Evolutionary conservation across 805 yeast genomes (phyloP).

Genomic region (Wickerhamomyces kurtzmanii): DNA sequence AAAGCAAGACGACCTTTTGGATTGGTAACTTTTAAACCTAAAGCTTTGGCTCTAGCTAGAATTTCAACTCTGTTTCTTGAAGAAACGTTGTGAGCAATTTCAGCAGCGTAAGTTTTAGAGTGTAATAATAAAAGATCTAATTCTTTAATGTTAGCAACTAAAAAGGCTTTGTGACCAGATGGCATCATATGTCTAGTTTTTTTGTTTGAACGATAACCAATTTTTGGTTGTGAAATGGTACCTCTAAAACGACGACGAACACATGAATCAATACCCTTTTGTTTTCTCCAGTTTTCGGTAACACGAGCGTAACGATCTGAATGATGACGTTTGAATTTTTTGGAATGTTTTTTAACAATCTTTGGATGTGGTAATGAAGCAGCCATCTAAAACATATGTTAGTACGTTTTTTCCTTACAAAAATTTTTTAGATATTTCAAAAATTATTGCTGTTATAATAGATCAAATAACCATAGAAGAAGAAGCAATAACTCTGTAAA

Average conservation of each 20-base stretch:
- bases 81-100: slow-evolving; percentile 97
- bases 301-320: slow-evolving; percentile 99
- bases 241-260: slow-evolving; percentile 99
- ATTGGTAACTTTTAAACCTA: slow-evolving; percentile 98
- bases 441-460: background rate
- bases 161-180: slow-evolving; percentile 96
- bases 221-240: slow-evolving; percentile 96
- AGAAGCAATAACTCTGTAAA: too few relatives aligned
- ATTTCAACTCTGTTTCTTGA: slow-evolving; percentile 97
- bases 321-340: slow-evolving; percentile 99
- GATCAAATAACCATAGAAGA: background rate
- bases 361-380: slow-evolving; percentile 96
- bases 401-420: slow-evolving; percentile 8
- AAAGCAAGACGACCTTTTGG: slow-evolving; percentile 97
- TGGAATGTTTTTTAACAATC: slow-evolving; percentile 99
- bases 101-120: slow-evolving; percentile 99
- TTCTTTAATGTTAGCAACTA: slow-evolving; percentile 87
- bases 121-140: slow-evolving; percentile 93
- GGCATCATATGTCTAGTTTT: slow-evolving; percentile 93
- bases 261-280: slow-evolving; percentile 99
- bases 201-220: slow-evolving; percentile 99
- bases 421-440: background rate
- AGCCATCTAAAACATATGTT: slow-evolving; percentile 60
- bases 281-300: slow-evolving; percentile 99
- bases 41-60: slow-evolving; percentile 93